phyloP scores from a whole-genome alignment of 148 eudicot genomes.

The Heliosperma pusillum region DNA sequence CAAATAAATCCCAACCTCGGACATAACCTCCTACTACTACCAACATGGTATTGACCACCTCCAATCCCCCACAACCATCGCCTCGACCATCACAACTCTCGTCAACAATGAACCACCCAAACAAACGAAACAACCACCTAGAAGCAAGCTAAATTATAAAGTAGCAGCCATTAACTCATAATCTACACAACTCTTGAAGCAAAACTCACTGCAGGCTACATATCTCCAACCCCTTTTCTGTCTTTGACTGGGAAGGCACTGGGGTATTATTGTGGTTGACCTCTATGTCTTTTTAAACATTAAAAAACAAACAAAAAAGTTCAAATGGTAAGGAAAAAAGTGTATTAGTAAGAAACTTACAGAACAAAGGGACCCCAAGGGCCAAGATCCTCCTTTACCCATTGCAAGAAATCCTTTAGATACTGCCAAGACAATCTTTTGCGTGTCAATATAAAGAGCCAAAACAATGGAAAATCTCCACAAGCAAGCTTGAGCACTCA shows the following conservation, averaged over 20 bases:
- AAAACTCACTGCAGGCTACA: background rate
- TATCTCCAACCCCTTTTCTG: background rate
- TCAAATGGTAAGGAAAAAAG: background rate
- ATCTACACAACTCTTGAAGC: no score
- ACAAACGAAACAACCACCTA: no score
- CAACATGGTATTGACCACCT: no score
- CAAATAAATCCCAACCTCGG: background rate
- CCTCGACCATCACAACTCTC: no score
- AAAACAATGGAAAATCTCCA: background rate
- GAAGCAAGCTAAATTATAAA: background rate
- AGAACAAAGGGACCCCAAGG: conserved; percentile 92
- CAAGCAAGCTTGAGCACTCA: background rate
- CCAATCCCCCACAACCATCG: no score
- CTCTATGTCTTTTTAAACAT: background rate
- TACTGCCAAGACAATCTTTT: conserved; percentile 40
- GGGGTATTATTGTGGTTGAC: background rate
- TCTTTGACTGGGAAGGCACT: background rate
- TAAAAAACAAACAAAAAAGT: background rate
- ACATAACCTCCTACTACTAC: background rate
- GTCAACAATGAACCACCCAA: no score
- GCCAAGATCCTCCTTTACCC: conserved; percentile 94
- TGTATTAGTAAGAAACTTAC: conserved; percentile 50
- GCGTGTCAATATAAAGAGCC: conserved; percentile 12
- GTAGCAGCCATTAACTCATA: background rate
- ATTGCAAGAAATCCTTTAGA: conserved; percentile 71